Percentiles rank a stretch among this genome's conserved stretches.
phyloP scores from a whole-genome alignment of 148 eudicot genomes.

The Rhododendron griersonianum region DNA sequence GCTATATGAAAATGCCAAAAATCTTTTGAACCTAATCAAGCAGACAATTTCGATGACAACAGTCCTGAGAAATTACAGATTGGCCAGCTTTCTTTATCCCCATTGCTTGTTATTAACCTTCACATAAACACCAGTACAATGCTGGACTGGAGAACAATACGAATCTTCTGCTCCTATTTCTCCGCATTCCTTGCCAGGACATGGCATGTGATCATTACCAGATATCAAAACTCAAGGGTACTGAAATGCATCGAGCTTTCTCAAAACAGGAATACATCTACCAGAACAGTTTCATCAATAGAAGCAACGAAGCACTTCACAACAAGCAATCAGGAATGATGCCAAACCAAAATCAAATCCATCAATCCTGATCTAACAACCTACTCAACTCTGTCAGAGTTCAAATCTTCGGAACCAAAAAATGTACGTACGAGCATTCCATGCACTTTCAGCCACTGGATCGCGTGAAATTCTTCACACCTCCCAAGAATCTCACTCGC shows the following conservation, averaged over 20 bases:
- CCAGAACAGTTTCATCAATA: not conserved
- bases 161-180: conserved; percentile 75
- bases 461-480: not conserved
- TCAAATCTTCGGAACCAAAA: not conserved
- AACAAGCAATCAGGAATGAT: not conserved
- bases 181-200: conserved; percentile 79
- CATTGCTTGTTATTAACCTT: conserved; percentile 53
- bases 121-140: conserved; percentile 55
- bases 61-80: not conserved
- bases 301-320: not conserved
- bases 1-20: not conserved
- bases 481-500: not conserved
- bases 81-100: conserved; percentile 25
- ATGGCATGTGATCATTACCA: conserved; percentile 54
- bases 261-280: not conserved
- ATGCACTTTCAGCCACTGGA: not conserved
- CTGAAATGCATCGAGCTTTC: not conserved
- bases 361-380: not conserved
- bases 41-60: not conserved
- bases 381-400: not conserved
- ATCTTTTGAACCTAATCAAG: not conserved
- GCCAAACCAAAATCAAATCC: not conserved
- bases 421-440: not conserved
- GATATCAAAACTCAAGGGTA: conserved; percentile 28
- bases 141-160: conserved; percentile 59